Evolutionary conservation across 768 basidiomycete species (phyloP), one percentile per base, ranked within the genome.

Genomic region (Tulasnella sp.): DNA sequence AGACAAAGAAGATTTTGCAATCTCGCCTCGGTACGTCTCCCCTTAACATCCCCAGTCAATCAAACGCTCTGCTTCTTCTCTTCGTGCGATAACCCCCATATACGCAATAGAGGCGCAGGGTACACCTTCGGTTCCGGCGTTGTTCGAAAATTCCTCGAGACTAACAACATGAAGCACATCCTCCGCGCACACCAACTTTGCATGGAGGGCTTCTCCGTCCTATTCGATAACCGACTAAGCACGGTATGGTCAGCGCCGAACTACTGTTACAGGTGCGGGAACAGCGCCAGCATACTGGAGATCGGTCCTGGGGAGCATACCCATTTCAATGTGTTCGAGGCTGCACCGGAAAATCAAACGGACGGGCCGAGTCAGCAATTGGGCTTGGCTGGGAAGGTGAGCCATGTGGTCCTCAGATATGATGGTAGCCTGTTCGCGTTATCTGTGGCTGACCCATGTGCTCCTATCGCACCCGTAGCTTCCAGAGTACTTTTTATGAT

Each of bases 191-290:
- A 99, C 70, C 96, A 99, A 68, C 80, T 99, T 8, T 98, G 96
- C 72, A 98, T 99, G 96, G 96, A 99, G 71, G 96, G 96, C 0
- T 98, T 91, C 70, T 80, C 87, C n/a, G 91, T 92, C n/a, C 78
- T 98, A 29, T 98, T 97, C 66, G 92, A 93, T 70, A 85, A 90
- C 63, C 89, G 90, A 66, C 79, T 99, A 57, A 92, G 90, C 24
- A 99, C 96, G 0, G 96, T 99, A 5, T 99, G 96, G 96, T 90
- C 86, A 21, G 96, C 96, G 41, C 94, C 94, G 41, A 99, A 99
- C 69, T 98, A 98, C 68, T 97, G 94, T 71, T 98, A 97, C 73
- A 83, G 96, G 45, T 98, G 96, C 68, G 96, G 96, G 38, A 99
- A 99, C 72, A 87, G 87, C 56, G 96, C 96, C 22, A 92, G 88